Evolutionary conservation across 495 filamentous ascomycete genomes (phyloP).

Genomic region (Hypoxylon cercidicola): DNA sequence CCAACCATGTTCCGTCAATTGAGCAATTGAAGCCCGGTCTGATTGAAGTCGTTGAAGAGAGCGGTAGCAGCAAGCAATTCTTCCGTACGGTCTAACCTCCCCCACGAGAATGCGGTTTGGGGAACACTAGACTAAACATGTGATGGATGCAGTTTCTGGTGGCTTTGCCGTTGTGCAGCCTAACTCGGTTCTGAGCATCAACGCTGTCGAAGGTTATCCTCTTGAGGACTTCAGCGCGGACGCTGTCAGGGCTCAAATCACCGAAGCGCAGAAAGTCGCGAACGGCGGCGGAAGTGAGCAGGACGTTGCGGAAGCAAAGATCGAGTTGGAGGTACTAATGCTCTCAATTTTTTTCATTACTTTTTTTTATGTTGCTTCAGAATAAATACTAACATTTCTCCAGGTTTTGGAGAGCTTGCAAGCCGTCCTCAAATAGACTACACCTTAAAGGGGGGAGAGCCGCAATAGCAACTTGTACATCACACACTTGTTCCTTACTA

Average conservation of each 20-base stretch:
- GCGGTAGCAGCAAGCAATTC: constrained; percentile 89
- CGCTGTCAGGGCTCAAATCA: constrained; percentile 79
- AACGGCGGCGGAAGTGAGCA: constrained; percentile 91
- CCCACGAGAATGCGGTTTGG: constrained; percentile 6
- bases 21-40: constrained; percentile 98
- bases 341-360: background rate
- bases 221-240: constrained; percentile 96
- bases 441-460: constrained; percentile 30
- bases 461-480: constrained; percentile 44
- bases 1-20: constrained; percentile 98
- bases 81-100: constrained; percentile 77
- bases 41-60: constrained; percentile 95
- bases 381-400: constrained; percentile 35
- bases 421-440: constrained; percentile 74
- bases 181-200: constrained; percentile 94
- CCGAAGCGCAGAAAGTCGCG: constrained; percentile 95
- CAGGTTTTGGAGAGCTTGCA: constrained; percentile 81
- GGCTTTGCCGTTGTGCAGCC: constrained; percentile 98
- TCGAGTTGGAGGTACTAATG: constrained; percentile 90
- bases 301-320: constrained; percentile 97
- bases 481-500: constrained; percentile 43
- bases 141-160: constrained; percentile 77
- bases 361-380: background rate
- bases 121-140: constrained; percentile 29
- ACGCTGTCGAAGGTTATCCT: constrained; percentile 93